Conservation (phyloP, 2,329 filamentous ascomycete species). For the Ophiostoma montium region DNA sequence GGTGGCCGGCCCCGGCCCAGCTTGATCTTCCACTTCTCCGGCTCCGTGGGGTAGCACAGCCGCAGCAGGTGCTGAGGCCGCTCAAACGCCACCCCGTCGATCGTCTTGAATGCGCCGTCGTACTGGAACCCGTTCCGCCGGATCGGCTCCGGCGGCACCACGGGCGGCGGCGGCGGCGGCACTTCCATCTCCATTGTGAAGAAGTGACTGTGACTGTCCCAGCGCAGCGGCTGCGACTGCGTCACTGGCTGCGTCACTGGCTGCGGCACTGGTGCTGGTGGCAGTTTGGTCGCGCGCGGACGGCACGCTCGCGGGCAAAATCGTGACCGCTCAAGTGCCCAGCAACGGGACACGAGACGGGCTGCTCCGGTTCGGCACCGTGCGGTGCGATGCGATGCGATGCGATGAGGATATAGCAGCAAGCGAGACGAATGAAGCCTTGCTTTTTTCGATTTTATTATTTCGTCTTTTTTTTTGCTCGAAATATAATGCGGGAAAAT, state of each 20-base stretch:
- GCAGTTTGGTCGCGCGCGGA: too few relatives aligned
- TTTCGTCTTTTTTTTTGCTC: slow-evolving; percentile 10
- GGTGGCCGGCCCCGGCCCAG: slow-evolving; percentile 13
- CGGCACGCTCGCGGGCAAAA: too few relatives aligned
- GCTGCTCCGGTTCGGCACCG: too few relatives aligned
- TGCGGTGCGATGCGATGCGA: neutral
- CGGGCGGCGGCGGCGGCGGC: neutral
- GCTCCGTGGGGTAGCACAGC: slow-evolving; percentile 14
- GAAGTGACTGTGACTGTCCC: too few relatives aligned
- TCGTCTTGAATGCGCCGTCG: slow-evolving; percentile 13
- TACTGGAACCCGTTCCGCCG: slow-evolving; percentile 21
- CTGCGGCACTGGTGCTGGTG: too few relatives aligned
- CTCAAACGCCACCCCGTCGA: slow-evolving; percentile 14
- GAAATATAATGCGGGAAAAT: slow-evolving; percentile 8
- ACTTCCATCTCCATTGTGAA: neutral
- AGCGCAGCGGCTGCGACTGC: too few relatives aligned
- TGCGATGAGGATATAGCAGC: neutral
- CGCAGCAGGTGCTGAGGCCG: slow-evolving; percentile 14
- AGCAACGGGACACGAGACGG: too few relatives aligned
- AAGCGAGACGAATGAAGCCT: neutral
- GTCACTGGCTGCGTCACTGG: too few relatives aligned
- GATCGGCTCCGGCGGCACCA: slow-evolving; percentile 13
- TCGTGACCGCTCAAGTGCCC: too few relatives aligned
- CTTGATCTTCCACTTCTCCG: slow-evolving; percentile 16
- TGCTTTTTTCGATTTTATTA: slow-evolving; percentile 9